These are phyloP conservation scores for Tricladium varicosporioides DNA, from an alignment of 2,329 filamentous ascomycete species.

Conservation along the genomic window DNA sequence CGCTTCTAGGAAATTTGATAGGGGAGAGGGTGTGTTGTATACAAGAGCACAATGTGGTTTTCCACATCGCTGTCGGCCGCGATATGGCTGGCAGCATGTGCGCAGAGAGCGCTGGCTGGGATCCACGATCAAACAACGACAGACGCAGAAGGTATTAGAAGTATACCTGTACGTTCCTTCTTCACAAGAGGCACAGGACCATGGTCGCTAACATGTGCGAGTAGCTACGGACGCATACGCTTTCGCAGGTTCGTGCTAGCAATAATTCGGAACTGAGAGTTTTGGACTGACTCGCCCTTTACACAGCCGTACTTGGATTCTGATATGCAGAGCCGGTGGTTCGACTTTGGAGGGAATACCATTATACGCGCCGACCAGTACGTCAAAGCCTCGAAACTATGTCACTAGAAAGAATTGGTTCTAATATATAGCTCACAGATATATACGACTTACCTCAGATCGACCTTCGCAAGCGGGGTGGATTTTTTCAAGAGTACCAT, in stretches of 20 bases:
- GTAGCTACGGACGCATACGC: conserved; percentile 83
- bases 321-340: conserved; percentile 98
- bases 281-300: background rate
- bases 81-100: conserved; percentile 36
- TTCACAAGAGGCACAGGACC: background rate
- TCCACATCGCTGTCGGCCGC: conserved; percentile 25
- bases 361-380: conserved; percentile 74
- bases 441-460: conserved; percentile 90
- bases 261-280: background rate
- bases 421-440: conserved; percentile 51
- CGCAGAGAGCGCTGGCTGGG: conserved; percentile 23
- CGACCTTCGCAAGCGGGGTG: conserved; percentile 87
- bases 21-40: conserved; percentile 4
- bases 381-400: conserved; percentile 29
- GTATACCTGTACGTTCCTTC: conserved; percentile 56
- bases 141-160: conserved; percentile 51
- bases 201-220: conserved; percentile 22
- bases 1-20: background rate
- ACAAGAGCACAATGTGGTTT: conserved; percentile 30
- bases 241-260: conserved; percentile 64
- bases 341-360: conserved; percentile 96
- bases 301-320: conserved; percentile 90
- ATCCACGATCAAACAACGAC: conserved; percentile 36
- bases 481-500: conserved; percentile 88
- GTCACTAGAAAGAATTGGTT: background rate